Base-by-base conservation (phyloP, 257 asterid genomes). In the Osmanthus fragrans region DNA sequence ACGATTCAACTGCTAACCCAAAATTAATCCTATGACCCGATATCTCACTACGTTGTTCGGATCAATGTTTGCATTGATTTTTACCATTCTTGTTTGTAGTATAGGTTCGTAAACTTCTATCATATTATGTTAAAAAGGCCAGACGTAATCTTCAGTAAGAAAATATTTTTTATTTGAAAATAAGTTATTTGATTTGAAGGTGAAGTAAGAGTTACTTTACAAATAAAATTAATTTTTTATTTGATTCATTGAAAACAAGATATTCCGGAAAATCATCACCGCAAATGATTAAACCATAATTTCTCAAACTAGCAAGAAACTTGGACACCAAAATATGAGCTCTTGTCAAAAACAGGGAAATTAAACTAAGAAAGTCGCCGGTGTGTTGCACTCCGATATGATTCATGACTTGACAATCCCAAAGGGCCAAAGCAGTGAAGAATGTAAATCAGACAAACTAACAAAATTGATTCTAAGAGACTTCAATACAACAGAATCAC, bases 201-300 rank as follows among this genome's bases (percentile, higher is more conserved):
- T 25, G 1, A 25, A 25, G 27, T 25, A 25, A 25, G 27, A 25
- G 27, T 25, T 25, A 25, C 27, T 25, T 25, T 25, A 25, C 27
- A 25, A 25, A 25, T 25, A 25, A 25, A 25, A 25, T 25, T 25
- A 25, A 25, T 25, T 25, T 25, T 25, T 25, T 25, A 25, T 25
- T 25, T 25, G 34, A 32, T 32, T 4, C 30, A 58, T 6, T 77
- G 36, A 32, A 32, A 32, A 32, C 34, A 29, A 39, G 16, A 79
- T 30, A 2, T 30, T 30, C 32, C 3, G 32, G 32, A 30, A 30
- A 30, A 30, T 51, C 30, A 40, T 42, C 19, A 9, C 76, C 29
- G 56, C 47, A 70, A 77, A 70, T 8, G 76, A 79, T 83, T 32
- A 73, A 73, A 70, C 19, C 82, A 86, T 83, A 86, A 83, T 34